These are phyloP conservation scores for Thozetella sp. DNA, from an alignment of 495 filamentous ascomycete species.

Conservation along the genomic window DNA sequence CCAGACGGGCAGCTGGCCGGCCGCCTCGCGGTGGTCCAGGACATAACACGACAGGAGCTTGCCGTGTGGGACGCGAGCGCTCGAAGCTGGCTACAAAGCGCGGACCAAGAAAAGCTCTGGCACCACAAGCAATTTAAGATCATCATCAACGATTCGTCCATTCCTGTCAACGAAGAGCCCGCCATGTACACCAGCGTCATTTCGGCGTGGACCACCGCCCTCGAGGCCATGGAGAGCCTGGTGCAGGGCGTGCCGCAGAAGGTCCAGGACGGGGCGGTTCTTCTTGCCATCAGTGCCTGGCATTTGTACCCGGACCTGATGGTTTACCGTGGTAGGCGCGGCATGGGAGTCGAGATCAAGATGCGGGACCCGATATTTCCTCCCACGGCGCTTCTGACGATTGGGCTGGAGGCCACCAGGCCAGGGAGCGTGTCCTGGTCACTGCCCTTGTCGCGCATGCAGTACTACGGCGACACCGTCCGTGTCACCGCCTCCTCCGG, in stretches of 20 bases:
- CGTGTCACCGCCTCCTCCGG: constrained; percentile 9
- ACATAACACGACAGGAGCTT: constrained; percentile 19
- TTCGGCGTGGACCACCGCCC: constrained; percentile 21
- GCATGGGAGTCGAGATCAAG: no score
- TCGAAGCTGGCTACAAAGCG: constrained; percentile 30
- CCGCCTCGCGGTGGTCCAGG: no score
- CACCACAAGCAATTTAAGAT: constrained; percentile 33
- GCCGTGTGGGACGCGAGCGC: constrained; percentile 38
- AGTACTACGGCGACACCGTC: constrained; percentile 27
- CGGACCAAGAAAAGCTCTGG: constrained; percentile 17
- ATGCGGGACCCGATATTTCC: no score
- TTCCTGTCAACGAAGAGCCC: constrained; percentile 19
- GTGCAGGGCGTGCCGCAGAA: constrained; percentile 20
- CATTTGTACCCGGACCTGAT: constrained; percentile 38
- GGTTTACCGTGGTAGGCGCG: no score
- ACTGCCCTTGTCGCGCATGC: constrained; percentile 26
- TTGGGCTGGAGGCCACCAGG: background rate
- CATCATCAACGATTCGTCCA: constrained; percentile 32
- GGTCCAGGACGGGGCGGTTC: constrained; percentile 17
- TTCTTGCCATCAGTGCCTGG: constrained; percentile 36
- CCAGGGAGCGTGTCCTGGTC: constrained; percentile 28
- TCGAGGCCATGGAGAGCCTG: constrained; percentile 22
- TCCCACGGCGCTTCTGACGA: no score
- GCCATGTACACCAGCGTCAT: constrained; percentile 29
- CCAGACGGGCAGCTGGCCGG: background rate